Evolutionary conservation across 2,329 filamentous ascomycete species (phyloP).

Genomic region (Verticillium tricorpus): DNA sequence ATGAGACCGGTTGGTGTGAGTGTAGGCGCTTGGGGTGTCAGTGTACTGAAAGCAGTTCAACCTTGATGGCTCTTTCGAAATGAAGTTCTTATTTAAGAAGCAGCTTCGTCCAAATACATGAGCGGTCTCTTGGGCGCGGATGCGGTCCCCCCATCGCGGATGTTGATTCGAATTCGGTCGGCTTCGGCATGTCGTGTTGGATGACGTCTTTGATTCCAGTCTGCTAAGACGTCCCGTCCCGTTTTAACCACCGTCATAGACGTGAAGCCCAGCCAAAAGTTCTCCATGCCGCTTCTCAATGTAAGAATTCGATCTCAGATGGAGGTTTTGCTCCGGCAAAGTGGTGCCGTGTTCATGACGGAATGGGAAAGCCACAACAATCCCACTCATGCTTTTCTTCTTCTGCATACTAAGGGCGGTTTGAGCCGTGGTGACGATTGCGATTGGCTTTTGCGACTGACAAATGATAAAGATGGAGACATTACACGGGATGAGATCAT

Average conservation of each 20-base stretch:
- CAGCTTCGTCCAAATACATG: too few relatives aligned
- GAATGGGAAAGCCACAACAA: not conserved
- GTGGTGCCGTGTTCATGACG: not conserved
- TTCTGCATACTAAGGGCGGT: not conserved
- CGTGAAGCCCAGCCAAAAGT: not conserved
- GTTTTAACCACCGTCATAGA: not conserved
- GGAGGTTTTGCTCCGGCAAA: not conserved
- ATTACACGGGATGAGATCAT: too few relatives aligned
- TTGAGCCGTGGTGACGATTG: too few relatives aligned
- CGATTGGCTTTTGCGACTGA: too few relatives aligned
- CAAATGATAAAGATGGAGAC: too few relatives aligned
- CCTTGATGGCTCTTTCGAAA: not conserved
- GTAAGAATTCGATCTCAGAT: not conserved
- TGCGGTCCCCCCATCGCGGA: too few relatives aligned
- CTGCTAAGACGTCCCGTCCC: too few relatives aligned
- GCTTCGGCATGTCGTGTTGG: too few relatives aligned
- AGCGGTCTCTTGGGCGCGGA: too few relatives aligned
- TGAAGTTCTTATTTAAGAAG: not conserved
- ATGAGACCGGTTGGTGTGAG: not conserved
- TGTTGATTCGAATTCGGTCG: too few relatives aligned
- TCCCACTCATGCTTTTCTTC: not conserved
- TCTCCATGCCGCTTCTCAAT: not conserved
- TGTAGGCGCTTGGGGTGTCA: too few relatives aligned
- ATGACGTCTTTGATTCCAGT: too few relatives aligned
- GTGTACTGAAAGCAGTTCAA: not conserved